Evolutionary conservation across 2,329 filamentous ascomycete genomes (phyloP).

Genomic region (Fusarium subglutinans): DNA sequence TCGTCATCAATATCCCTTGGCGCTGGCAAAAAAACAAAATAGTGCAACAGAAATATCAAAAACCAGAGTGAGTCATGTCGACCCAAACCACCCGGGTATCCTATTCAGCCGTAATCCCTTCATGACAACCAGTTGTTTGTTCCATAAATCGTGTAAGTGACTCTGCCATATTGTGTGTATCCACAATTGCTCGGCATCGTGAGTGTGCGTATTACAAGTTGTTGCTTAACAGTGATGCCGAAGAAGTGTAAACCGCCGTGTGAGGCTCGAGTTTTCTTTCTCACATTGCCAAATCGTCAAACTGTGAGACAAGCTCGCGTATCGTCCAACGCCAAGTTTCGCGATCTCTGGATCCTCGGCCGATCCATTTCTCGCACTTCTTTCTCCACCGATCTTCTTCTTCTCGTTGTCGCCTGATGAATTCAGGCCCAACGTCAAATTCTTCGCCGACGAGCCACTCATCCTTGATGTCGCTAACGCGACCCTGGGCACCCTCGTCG

Average conservation of each 20-base stretch:
- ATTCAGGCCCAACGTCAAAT: conserved; percentile 96
- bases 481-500: conserved; percentile 59
- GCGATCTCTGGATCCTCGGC: conserved; percentile 63
- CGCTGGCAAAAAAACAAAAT: conserved; percentile 20
- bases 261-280: conserved; percentile 26
- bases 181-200: conserved; percentile 31
- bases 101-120: conserved; percentile 39
- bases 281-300: conserved; percentile 51
- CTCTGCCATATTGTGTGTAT: conserved; percentile 30
- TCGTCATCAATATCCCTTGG: conserved; percentile 31
- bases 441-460: conserved; percentile 93
- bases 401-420: conserved; percentile 85
- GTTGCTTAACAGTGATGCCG: conserved; percentile 30
- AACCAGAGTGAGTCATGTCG: conserved; percentile 2
- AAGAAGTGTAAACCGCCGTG: conserved; percentile 28
- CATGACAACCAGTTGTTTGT: conserved; percentile 19
- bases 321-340: conserved; percentile 82
- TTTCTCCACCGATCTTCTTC: conserved; percentile 92
- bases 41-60: conserved; percentile 8
- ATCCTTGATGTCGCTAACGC: conserved; percentile 71
- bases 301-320: conserved; percentile 64
- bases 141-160: conserved; percentile 24
- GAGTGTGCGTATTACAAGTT: conserved; percentile 39
- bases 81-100: conserved; percentile 31
- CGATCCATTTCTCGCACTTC: conserved; percentile 88